phyloP scores from a whole-genome alignment of 176 grass and related monocot genomes.

The Poa annua region DNA sequence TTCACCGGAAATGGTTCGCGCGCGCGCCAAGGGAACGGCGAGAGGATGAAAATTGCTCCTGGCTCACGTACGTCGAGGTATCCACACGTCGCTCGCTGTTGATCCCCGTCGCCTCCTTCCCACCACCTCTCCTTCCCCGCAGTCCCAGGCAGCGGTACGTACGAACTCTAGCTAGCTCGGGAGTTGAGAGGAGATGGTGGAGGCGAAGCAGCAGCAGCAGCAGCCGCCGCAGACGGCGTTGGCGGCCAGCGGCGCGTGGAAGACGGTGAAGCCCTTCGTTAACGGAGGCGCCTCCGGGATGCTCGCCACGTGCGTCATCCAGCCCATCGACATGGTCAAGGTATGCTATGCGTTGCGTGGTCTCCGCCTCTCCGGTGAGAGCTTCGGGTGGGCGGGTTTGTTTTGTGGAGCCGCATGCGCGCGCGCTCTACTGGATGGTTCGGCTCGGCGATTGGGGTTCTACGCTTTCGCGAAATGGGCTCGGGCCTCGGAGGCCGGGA shows the following conservation, averaged over 20 bases:
- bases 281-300: slow-evolving; percentile 77
- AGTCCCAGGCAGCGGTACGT: neutral
- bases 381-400: neutral
- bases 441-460: no score
- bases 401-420: neutral
- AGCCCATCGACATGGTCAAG: slow-evolving; percentile 93
- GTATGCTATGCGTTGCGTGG: slow-evolving; percentile 22
- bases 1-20: slow-evolving; percentile 18
- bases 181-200: slow-evolving; percentile 55
- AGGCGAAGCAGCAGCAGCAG: slow-evolving; percentile 54
- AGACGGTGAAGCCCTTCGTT: slow-evolving; percentile 71
- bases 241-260: slow-evolving; percentile 56
- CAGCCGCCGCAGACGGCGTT: slow-evolving; percentile 27
- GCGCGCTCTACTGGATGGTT: neutral
- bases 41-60: neutral
- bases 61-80: slow-evolving; percentile 18
- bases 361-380: no score
- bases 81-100: slow-evolving; percentile 29
- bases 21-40: neutral
- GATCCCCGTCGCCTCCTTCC: neutral
- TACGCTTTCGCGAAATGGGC: neutral
- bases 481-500: neutral
- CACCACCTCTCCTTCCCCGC: slow-evolving; percentile 12
- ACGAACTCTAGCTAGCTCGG: neutral
- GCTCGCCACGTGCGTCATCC: slow-evolving; percentile 85